Base-by-base conservation (phyloP, 1,284 basidiomycete genomes). In the Pseudozyma sp. region DNA sequence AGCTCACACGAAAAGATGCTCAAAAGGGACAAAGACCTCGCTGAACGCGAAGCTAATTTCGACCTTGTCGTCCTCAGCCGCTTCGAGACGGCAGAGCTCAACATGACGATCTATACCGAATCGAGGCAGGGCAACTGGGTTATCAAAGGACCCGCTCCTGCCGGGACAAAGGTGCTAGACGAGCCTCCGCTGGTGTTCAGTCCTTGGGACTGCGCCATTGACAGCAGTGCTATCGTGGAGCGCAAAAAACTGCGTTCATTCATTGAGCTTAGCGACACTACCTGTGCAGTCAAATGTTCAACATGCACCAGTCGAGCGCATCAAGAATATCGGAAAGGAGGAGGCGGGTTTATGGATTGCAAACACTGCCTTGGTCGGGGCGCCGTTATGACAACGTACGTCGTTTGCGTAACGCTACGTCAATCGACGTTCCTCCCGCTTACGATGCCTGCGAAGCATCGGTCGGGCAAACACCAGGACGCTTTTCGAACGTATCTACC, bases 401-500 rank as follows among this genome's bases (percentile, higher is more conserved):
- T 75, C 3, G 66, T 75, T 11, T 75, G 72, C 56, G 56, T 75
- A 13, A 75, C 72, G 5, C 51, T 75, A 9, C 72, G 72, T 7
- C 72, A 70, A 16, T 59, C 63, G 8, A 57, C 48, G 12, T 75
- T 75, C 48, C 54, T 70, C 9, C 72, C 72, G 1, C 67, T 75
- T 42, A 59, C 43, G 31, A 52, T 75, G 67, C 67, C 72, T 0
- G 57, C 44, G 9, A 52, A 54, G 0, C 67, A 75, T 42, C 49
- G 43, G 3, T 35, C 60, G 18, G 72, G 72, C 25, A 67, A 66
- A 51, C 44, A 50, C 13, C 72, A 75, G 8, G 52, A 48, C 19
- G 90, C 92, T n/a, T 94, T 87, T 11, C 86, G 86, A 1, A 91
- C 91, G 70, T 90, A 90, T 1, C 88, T 88, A 16, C 88, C 87